These are phyloP conservation scores for Boechera retrofracta DNA, from an alignment of 345 rosid species.

Conservation along the genomic window DNA sequence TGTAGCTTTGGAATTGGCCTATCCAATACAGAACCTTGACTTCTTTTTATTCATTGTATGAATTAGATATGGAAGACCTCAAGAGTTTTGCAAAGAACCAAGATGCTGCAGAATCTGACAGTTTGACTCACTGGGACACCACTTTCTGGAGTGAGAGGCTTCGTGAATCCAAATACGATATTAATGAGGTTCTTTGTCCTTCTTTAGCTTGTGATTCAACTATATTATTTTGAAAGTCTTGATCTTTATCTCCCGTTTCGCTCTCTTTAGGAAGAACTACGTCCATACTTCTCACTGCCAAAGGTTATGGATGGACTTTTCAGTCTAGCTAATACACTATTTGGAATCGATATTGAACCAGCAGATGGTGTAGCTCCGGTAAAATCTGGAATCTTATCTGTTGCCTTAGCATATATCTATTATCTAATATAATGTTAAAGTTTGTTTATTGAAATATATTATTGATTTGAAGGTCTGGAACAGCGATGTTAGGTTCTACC, in stretches of 20 bases:
- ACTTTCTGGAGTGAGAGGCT: conserved; percentile 95
- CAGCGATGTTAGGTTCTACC: conserved; percentile 73
- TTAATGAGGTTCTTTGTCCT: conserved; percentile 69
- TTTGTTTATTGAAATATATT: conserved; percentile 11
- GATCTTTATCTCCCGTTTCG: conserved; percentile 24
- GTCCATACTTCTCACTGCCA: conserved; percentile 89
- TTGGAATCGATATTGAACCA: conserved; percentile 72
- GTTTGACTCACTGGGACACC: conserved; percentile 82
- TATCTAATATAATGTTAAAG: conserved; percentile 42
- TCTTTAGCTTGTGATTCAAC: not conserved
- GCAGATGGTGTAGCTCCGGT: conserved; percentile 94
- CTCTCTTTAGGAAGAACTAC: conserved; percentile 72
- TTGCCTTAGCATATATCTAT: conserved; percentile 10
- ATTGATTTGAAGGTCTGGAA: conserved; percentile 81
- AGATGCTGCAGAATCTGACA: conserved; percentile 77
- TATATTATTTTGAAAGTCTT: not conserved
- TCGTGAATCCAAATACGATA: conserved; percentile 89
- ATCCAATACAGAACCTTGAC: conserved; percentile 1
- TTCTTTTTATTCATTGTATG: not conserved
- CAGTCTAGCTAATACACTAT: conserved; percentile 73
- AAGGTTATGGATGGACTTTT: conserved; percentile 91
- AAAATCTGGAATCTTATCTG: conserved; percentile 43
- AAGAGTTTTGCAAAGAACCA: conserved; percentile 70
- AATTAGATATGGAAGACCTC: conserved; percentile 80
- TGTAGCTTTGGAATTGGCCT: not conserved